Base-by-base conservation (phyloP, 1,284 basidiomycete genomes). In the Clitocybe nebularis region DNA sequence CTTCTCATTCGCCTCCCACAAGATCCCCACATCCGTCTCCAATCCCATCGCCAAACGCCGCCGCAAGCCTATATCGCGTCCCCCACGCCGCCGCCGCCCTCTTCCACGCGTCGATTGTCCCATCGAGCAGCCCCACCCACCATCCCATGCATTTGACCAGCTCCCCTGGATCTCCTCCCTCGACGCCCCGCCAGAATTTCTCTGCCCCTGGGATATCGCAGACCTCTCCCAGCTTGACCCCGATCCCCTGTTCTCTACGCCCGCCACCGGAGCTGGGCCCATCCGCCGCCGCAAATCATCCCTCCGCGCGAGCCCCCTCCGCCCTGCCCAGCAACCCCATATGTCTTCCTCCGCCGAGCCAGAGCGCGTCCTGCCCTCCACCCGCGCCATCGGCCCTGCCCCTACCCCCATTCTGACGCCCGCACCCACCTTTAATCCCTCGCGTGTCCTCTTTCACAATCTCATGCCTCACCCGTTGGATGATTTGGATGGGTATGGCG, bases 161-260 rank as follows among this genome's bases (percentile, higher is more conserved):
- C 70, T 82, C 11, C 75, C 80, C 9, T 83, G 81, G 80, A 75
- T 79, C 43, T 67, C 77, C 23, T 63, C 72, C 10, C 63, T 84
- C 40, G 71, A 81, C 36, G 48, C 60, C 30, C 47, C 71, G 0
- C 63, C 69, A 29, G 62, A 67, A 38, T 50, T 52, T 37, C 40
- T 60, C 46, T 63, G 62, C 49, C 60, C 61, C 20, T 67, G 62
- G 52, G 75, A 81, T 49, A 69, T 79, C 45, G 78, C 79, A 37
- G 80, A 83, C 61, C 71, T 82, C 38, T 80, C 73, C 21, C 72
- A 70, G 51, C 52, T 77, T 8, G 56, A 63, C 51, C 45, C 49
- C 38, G 41, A 44, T 36, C 39, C 43, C 36, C 36, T 47, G 35
- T 33, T 38, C 33, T 22, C 35, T 17, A 22, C 42, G 36, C 46